Base-by-base conservation (phyloP, 805 yeast genomes). In the Metschnikowia lochheadii region DNA sequence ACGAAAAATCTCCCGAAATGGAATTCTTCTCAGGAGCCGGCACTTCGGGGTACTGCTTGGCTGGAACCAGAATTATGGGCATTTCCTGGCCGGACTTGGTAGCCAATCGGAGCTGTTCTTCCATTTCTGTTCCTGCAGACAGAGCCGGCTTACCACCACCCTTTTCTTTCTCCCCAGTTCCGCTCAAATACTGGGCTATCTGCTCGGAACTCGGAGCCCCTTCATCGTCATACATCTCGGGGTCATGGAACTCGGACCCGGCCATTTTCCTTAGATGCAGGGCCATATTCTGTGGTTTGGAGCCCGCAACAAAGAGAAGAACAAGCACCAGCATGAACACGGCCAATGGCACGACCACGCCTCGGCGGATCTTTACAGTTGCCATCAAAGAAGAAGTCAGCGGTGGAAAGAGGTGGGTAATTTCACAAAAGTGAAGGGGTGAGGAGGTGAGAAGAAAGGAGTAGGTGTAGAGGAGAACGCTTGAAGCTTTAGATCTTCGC, bases 261-360 rank as follows among this genome's bases (percentile, higher is more conserved):
- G 18, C 55, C 52, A 18, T 56, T 51, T 41, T 15, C 33, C 40
- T 47, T 50, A 44, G 21, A 14, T 26, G 40, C 29, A 48, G 55
- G 5, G 55, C 61, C 41, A 56, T 48, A 29, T 54, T 60, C 3
- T 50, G 55, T 26, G 60, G 61, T 5, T 54, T 51, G 33, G 53
- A 54, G 17, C 51, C 60, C 18, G 48, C 52, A 5, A 56, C 53
- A 17, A 31, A 31, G 8, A 41, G 17, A 10, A 20, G 17, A 10
- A 41, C 17, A 10, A 41, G 6, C n/a, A 41, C 35, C 20, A 32
- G 37, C 18, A 15, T 10, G 21, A 41, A 21, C 6, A 41, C 14
- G 10, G 29, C 45, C 45, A 41, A 13, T 14, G 37, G 45, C 8
- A 18, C 34, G 18, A 33, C 36, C 45, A 41, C 45, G 36, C 45